phyloP scores from a whole-genome alignment of 2,329 filamentous ascomycete genomes.

The Pyrenophora teres region DNA sequence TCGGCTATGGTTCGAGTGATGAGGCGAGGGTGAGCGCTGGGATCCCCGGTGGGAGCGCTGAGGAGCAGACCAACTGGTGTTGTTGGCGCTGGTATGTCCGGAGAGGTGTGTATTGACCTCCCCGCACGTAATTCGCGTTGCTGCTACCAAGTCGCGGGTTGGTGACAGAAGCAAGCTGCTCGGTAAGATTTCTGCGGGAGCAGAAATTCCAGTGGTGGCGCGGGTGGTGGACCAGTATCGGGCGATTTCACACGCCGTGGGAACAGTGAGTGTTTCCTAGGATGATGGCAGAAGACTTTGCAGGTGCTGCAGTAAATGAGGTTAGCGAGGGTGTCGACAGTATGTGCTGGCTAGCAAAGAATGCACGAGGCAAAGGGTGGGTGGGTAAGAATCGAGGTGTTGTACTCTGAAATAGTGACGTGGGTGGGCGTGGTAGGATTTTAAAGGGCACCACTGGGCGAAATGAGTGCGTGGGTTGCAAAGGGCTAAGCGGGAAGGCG shows the following conservation, averaged over 20 bases:
- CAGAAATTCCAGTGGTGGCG: conserved; percentile 10
- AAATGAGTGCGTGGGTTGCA: conserved; percentile 7
- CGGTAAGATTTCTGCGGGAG: conserved; percentile 7
- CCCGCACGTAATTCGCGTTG: conserved; percentile 42
- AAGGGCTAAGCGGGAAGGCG: conserved; percentile 1
- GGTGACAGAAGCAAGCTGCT: conserved; percentile 6
- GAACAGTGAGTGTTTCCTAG: conserved; percentile 14
- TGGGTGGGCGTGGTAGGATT: not conserved
- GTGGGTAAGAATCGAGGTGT: not conserved
- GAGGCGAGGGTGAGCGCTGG: conserved; percentile 21
- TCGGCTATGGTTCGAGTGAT: conserved; percentile 8
- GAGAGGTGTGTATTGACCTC: conserved; percentile 49
- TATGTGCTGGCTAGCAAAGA: not conserved
- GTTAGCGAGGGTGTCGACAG: conserved; percentile 19
- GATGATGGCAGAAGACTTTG: conserved; percentile 5
- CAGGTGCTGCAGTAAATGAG: conserved; percentile 16
- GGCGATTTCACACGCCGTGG: conserved; percentile 7
- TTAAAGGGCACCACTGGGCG: conserved; percentile 5
- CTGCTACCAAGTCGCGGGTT: conserved; percentile 25
- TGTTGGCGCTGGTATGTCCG: conserved; percentile 41
- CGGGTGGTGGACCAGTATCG: conserved; percentile 9
- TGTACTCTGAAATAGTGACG: conserved; percentile 4
- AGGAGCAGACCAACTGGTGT: conserved; percentile 35
- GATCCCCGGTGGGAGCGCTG: conserved; percentile 42
- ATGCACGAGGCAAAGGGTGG: not conserved